phyloP scores from a whole-genome alignment of 371 early-diverging fungal species.

The Syncephalis fuscata region DNA sequence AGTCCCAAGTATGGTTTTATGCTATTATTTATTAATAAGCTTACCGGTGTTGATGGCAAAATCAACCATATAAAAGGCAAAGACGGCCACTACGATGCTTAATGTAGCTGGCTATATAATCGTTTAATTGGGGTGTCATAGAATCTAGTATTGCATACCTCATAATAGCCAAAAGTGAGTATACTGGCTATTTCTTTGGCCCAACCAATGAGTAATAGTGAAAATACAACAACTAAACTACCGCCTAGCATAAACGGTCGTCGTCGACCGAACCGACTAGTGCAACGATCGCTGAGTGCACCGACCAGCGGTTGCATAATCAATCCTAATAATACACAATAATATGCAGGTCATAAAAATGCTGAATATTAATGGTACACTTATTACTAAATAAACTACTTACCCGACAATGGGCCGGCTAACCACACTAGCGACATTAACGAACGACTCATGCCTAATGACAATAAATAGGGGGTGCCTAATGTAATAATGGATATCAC shows the following conservation, averaged over 20 bases:
- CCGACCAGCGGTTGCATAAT: constrained; percentile 75
- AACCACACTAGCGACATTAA: constrained; percentile 88
- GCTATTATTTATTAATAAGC: constrained; percentile 2
- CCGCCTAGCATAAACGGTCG: constrained; percentile 59
- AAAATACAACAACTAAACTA: constrained; percentile 34
- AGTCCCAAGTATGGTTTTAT: not conserved
- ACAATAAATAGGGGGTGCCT: constrained; percentile 81
- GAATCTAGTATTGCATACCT: not conserved
- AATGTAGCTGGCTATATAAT: not conserved
- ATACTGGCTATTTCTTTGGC: constrained; percentile 41
- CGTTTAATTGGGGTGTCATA: not conserved
- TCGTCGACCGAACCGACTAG: constrained; percentile 46
- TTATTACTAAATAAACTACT: not conserved
- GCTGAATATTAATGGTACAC: not conserved
- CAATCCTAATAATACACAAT: constrained; percentile 23
- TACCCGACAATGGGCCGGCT: constrained; percentile 90
- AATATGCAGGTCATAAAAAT: not conserved
- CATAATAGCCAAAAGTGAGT: constrained; percentile 18
- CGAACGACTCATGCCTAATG: constrained; percentile 70
- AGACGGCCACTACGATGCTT: constrained; percentile 35
- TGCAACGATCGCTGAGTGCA: constrained; percentile 51
- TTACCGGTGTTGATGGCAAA: constrained; percentile 79
- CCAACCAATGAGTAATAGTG: constrained; percentile 64
- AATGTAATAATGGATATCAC: not conserved
- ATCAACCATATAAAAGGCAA: constrained; percentile 72